Conservation (phyloP, 2,329 filamentous ascomycete species). For the Kalaharituber pfeilii region DNA sequence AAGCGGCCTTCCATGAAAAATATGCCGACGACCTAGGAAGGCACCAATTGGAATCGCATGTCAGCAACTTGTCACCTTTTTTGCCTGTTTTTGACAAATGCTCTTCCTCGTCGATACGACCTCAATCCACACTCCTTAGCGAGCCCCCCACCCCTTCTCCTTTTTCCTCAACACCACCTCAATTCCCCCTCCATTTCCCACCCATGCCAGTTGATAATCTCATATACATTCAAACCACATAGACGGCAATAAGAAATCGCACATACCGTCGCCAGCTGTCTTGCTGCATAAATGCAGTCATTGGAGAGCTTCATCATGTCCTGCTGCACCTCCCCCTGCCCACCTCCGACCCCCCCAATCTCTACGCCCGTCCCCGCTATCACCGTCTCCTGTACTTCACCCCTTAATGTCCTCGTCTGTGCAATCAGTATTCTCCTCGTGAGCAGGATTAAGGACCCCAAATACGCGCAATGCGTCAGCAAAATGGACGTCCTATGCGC, state of each 20-base stretch:
- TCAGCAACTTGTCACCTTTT: too few relatives aligned
- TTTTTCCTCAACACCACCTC: too few relatives aligned
- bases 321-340: not conserved
- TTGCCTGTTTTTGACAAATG: too few relatives aligned
- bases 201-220: too few relatives aligned
- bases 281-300: conserved; percentile 17
- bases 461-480: conserved; percentile 15
- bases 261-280: conserved; percentile 17
- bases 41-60: not conserved
- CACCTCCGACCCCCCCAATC: not conserved
- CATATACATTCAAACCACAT: too few relatives aligned
- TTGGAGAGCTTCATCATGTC: conserved; percentile 10
- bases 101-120: too few relatives aligned
- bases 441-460: conserved; percentile 13
- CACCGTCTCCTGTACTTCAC: not conserved
- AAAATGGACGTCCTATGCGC: conserved; percentile 14
- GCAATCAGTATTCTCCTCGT: conserved; percentile 9
- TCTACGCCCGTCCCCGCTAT: too few relatives aligned
- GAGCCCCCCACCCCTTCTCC: too few relatives aligned
- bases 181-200: too few relatives aligned
- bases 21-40: conserved; percentile 16
- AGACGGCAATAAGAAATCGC: not conserved
- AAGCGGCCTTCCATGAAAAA: conserved; percentile 15
- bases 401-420: conserved; percentile 1
- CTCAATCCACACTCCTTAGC: too few relatives aligned